These are phyloP conservation scores for Tuctoria greenei DNA, from an alignment of 176 grass and related monocot species.

Conservation along the genomic window DNA sequence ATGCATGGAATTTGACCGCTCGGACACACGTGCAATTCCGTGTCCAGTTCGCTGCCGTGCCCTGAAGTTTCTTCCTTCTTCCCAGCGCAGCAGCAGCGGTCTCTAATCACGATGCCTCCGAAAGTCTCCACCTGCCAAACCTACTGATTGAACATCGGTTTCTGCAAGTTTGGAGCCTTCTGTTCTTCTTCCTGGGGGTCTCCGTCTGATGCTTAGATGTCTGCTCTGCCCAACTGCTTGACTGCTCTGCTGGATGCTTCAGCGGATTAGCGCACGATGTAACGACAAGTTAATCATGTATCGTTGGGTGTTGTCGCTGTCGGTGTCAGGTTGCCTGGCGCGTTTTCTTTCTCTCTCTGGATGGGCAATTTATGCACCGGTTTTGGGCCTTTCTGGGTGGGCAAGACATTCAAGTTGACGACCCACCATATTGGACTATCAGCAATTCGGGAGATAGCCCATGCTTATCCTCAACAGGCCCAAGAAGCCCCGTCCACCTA, in stretches of 20 bases:
- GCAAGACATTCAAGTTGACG: no score
- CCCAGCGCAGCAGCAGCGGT: neutral
- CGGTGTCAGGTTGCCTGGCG: no score
- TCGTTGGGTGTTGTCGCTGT: no score
- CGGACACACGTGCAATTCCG: constrained; percentile 15
- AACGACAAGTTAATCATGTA: neutral
- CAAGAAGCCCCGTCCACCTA: no score
- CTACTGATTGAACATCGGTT: neutral
- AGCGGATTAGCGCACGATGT: neutral
- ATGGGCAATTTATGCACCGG: no score
- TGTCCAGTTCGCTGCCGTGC: neutral
- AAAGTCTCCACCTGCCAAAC: constrained; percentile 24
- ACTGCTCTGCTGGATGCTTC: neutral
- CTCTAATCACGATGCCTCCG: neutral
- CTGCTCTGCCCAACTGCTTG: neutral
- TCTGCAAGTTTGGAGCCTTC: constrained; percentile 1
- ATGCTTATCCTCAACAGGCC: no score
- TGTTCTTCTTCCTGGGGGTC: neutral
- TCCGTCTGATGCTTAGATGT: neutral
- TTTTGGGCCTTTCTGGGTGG: no score
- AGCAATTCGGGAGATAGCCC: no score
- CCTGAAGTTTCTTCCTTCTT: neutral
- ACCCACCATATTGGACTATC: no score
- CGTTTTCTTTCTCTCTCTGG: no score
- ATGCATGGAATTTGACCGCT: constrained; percentile 2